Percentiles rank a stretch among this genome's conserved stretches.
phyloP scores from a whole-genome alignment of 768 basidiomycete species.

The Chalciporus chontae region DNA sequence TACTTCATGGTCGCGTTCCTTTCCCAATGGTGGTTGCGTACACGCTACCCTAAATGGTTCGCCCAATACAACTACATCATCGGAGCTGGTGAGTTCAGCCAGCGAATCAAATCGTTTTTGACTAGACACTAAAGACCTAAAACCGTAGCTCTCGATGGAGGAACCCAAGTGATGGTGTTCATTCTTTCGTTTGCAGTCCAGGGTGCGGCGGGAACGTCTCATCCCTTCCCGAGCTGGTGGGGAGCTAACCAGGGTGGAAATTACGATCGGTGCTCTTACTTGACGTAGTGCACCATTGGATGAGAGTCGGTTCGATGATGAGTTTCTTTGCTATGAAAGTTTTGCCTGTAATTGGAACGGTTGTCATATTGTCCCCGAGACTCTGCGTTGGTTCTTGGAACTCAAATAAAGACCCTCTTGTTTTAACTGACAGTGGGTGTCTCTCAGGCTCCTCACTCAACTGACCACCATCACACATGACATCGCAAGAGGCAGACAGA shows the following conservation, averaged over 20 bases:
- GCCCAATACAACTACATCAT: conserved; percentile 64
- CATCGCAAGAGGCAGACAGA: no score
- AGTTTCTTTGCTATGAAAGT: no score
- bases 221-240: conserved; percentile 57
- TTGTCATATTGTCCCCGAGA: no score
- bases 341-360: no score
- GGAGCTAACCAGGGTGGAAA: conserved; percentile 51
- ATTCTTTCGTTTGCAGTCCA: conserved; percentile 49
- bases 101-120: background rate
- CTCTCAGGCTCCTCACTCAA: no score
- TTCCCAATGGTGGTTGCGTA: conserved; percentile 60
- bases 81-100: conserved; percentile 43
- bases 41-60: conserved; percentile 62
- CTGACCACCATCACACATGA: no score
- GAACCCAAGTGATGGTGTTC: conserved; percentile 53
- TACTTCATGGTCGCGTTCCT: conserved; percentile 50
- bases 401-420: no score
- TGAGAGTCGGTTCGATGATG: no score
- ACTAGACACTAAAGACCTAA: background rate
- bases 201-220: conserved; percentile 46
- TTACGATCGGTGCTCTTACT: conserved; percentile 26
- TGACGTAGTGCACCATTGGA: conserved; percentile 14
- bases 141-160: conserved; percentile 35
- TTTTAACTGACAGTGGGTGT: no score
- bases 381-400: no score